A percentile compares a stretch with the other conserved stretches of the same genome.
Conservation (phyloP, 345 rosid species). For the Citrus maxima region DNA sequence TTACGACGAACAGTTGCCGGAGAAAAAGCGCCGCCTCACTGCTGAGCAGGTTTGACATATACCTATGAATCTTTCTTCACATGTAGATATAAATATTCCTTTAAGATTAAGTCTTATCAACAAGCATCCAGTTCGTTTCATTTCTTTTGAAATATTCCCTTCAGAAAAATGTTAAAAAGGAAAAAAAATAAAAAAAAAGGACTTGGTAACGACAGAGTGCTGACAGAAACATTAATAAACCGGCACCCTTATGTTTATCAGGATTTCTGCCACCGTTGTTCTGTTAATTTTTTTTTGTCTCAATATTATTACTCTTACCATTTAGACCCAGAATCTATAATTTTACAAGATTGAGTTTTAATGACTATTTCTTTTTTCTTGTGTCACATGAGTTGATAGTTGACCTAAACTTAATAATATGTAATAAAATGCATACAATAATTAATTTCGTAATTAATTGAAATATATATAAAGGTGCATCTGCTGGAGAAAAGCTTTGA, state of each 20-base stretch:
- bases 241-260: too few relatives aligned
- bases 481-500: constrained; percentile 91
- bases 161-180: background rate
- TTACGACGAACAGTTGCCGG: constrained; percentile 74
- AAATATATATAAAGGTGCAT: constrained; percentile 38
- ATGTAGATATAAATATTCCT: background rate
- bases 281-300: too few relatives aligned
- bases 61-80: background rate
- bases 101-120: constrained; percentile 18
- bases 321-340: too few relatives aligned
- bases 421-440: too few relatives aligned
- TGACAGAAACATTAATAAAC: too few relatives aligned
- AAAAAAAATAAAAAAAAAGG: too few relatives aligned
- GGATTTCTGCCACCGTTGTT: too few relatives aligned
- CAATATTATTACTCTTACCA: too few relatives aligned
- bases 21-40: constrained; percentile 87
- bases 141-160: background rate
- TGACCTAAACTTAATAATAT: background rate
- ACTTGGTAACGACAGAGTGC: too few relatives aligned
- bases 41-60: constrained; percentile 51
- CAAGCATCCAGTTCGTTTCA: constrained; percentile 28
- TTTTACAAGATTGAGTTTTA: too few relatives aligned
- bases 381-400: background rate
- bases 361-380: too few relatives aligned
- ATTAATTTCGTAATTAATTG: background rate